Evolutionary conservation across 2,329 filamentous ascomycete genomes (phyloP), one percentile per base, ranked within the genome.

Genomic region (Colletotrichum lindemuthianum): DNA sequence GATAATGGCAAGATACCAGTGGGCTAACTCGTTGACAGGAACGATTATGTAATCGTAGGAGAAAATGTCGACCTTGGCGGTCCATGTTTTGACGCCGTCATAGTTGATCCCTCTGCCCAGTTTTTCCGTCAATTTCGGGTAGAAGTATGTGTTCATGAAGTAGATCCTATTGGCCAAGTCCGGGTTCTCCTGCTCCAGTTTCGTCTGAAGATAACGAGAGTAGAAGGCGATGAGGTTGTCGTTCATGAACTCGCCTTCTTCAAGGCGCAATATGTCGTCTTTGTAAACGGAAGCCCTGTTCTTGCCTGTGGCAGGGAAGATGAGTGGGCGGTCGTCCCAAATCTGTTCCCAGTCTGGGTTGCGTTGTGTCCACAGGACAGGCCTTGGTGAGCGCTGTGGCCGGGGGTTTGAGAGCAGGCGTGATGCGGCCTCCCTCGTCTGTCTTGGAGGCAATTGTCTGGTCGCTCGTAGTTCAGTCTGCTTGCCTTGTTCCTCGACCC

Each of bases 1-100:
- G 56, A 99, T 95, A 60, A 99, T 95, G 12, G 93, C 93, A 69
- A 98, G 81, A 77, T 96, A 98, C 96, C 96, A 99, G 76, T 99
- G 96, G 1, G 83, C 79, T 69, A 88, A 82, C 73, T 97, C 92
- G 71, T 97, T 96, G 74, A 99, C 92, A 0, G 96, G 96, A 7
- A 99, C 91, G 10, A 98, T 84, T 63, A 98, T 89, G 74, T 94
- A 97, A 73, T 97, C 92, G 70, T 92, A 93, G 6, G 84, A 85
- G 72, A 98, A 92, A 8, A 99, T 78, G 73, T 99, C 92, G 24
- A 95, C 84, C 70, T 89, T 92, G 39, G 90, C 84, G 0, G 96
- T 98, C 96, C 96, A 99, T 47, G 88, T 86, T 74, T 90, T 88
- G 60, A 99, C 94, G 5, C 88, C 90, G 33, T 91, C 87, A 73